Percentiles rank a stretch among this genome's conserved stretches.
phyloP scores from a whole-genome alignment of 2,329 filamentous ascomycete genomes.

The Ceratocystis ficicola region DNA sequence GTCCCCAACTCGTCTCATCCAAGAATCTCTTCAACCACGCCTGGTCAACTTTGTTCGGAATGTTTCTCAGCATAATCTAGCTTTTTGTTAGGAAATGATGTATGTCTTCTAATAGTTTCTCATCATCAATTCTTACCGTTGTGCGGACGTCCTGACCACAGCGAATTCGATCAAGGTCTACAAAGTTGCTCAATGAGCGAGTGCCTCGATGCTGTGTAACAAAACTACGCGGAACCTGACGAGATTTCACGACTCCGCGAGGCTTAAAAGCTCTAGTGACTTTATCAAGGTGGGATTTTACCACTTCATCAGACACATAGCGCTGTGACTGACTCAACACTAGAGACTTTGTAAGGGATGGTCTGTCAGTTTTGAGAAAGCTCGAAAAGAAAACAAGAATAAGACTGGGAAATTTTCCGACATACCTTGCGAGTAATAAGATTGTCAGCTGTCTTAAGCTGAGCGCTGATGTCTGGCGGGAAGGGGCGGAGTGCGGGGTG shows the following conservation, averaged over 20 bases:
- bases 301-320: slow-evolving; percentile 6
- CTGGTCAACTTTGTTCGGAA: slow-evolving; percentile 79
- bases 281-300: background rate
- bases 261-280: slow-evolving; percentile 3
- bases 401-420: background rate
- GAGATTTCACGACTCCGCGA: slow-evolving; percentile 6
- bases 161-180: slow-evolving; percentile 44
- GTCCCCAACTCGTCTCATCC: slow-evolving; percentile 64
- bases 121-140: slow-evolving; percentile 43
- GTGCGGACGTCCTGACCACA: slow-evolving; percentile 52
- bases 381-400: background rate
- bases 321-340: background rate
- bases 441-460: background rate
- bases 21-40: slow-evolving; percentile 65
- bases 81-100: background rate
- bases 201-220: slow-evolving; percentile 24
- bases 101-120: background rate
- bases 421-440: background rate
- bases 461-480: background rate
- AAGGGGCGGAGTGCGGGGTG: background rate
- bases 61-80: slow-evolving; percentile 87
- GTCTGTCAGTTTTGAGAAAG: background rate
- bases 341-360: background rate
- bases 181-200: slow-evolving; percentile 27
- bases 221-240: background rate